Evolutionary conservation across 768 basidiomycete genomes (phyloP), one percentile per base, ranked within the genome.

Genomic region (Leccinellum albellum): DNA sequence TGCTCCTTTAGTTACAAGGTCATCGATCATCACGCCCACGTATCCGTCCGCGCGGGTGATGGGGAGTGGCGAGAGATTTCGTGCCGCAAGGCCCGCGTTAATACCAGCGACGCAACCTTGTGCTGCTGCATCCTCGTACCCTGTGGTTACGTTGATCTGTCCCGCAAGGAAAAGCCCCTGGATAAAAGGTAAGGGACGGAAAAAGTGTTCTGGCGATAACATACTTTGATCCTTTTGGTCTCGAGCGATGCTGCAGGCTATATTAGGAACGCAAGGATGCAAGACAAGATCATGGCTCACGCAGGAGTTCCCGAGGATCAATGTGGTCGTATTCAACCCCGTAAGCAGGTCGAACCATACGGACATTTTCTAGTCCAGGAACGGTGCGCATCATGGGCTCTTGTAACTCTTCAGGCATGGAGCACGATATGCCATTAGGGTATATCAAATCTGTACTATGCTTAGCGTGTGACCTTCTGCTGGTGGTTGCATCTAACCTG

Each of bases 251-350:
- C 89, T 92, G 57, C 3, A 26, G 3, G 23, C 4, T 21, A 10
- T 23, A 32, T 72, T 20, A 61, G 37, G 35, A 17, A 5, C 13
- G 4, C 17, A 14, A 29, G 12, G 15, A 17, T 3, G 40, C 28
- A 8, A 17, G 46, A 52, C 3, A 33, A n/a, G 24, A 26, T 0
- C 9, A 26, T 15, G 15, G 79, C 88, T 61, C 60, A 91, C 91
- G 75, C 29, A 75, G 75, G 35, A 96, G 79, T 61, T 94, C 93
- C 21, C 90, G 76, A 9, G 94, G 88, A 73, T 96, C 92, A 12
- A 96, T 79, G 65, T 91, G 86, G 66, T 96, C 94, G 61, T 96
- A 96, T 69, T 96, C 92, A 31, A 96, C 91, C 3, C 94, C 94
- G 73, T 95, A 96, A 0, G 91, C 94, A 1, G 93, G 93, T 62